A percentile compares a stretch with the other conserved stretches of the same genome.
Conservation (phyloP, 176 grass and related monocot genomes). For the Musa acuminata region DNA sequence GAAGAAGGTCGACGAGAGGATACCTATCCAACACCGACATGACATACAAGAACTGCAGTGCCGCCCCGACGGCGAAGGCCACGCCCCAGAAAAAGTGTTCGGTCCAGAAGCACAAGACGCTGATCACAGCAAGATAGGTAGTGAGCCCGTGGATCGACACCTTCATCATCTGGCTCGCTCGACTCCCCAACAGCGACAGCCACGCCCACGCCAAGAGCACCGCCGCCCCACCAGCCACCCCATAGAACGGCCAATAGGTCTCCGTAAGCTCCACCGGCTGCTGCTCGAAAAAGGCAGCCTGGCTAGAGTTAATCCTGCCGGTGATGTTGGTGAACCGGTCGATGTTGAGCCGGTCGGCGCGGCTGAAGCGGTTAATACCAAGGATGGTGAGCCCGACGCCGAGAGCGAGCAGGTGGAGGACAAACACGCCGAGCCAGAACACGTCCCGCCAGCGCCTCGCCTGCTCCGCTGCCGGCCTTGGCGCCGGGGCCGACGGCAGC, state of each 20-base stretch:
- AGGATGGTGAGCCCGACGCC: constrained; percentile 51
- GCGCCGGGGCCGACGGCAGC: neutral
- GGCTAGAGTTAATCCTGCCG: constrained; percentile 1
- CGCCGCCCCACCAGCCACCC: constrained; percentile 51
- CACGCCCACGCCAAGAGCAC: constrained; percentile 53
- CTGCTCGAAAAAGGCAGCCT: constrained; percentile 1
- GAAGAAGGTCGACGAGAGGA: neutral
- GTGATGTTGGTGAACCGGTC: constrained; percentile 61
- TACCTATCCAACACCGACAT: constrained; percentile 96
- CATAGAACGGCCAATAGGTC: constrained; percentile 94
- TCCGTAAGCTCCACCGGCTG: constrained; percentile 54
- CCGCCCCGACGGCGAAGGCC: constrained; percentile 63
- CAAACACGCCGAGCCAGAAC: constrained; percentile 83
- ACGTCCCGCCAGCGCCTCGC: constrained; percentile 71
- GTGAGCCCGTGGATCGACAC: constrained; percentile 82
- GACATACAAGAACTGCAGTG: constrained; percentile 82
- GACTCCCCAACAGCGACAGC: constrained; percentile 45
- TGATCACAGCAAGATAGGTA: constrained; percentile 76
- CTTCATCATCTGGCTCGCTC: constrained; percentile 50
- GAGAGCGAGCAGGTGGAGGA: constrained; percentile 68
- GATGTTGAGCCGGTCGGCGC: constrained; percentile 77
- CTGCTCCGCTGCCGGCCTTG: neutral
- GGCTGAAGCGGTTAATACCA: constrained; percentile 69
- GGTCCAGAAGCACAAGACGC: constrained; percentile 90
- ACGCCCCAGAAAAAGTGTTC: constrained; percentile 92